A percentile compares a stretch with the other conserved stretches of the same genome.
Conservation (phyloP, 495 filamentous ascomycete species). For the Daldinia loculata region DNA sequence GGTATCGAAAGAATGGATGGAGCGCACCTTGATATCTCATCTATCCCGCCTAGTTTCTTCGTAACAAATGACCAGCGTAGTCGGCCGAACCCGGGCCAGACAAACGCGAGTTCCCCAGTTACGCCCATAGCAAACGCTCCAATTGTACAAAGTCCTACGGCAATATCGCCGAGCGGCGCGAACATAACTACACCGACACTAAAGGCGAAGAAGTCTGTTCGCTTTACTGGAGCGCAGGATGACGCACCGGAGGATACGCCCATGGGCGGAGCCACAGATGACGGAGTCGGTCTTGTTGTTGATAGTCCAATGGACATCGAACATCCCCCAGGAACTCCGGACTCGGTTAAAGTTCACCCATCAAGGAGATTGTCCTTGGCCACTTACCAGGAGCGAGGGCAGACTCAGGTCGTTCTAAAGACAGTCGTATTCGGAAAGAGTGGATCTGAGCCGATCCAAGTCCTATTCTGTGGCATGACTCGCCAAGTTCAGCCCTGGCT, state of each 20-base stretch:
- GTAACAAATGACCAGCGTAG: slow-evolving; percentile 24
- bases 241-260: slow-evolving; percentile 13
- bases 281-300: slow-evolving; percentile 9
- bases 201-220: slow-evolving; percentile 53
- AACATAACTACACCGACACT: neutral
- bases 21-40: slow-evolving; percentile 30
- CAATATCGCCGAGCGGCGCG: slow-evolving; percentile 18
- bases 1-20: slow-evolving; percentile 37
- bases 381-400: slow-evolving; percentile 36
- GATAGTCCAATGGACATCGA: neutral
- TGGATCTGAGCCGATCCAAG: slow-evolving; percentile 28
- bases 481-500: slow-evolving; percentile 46
- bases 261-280: slow-evolving; percentile 16
- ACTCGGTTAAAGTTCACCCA: neutral
- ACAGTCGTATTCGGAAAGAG: slow-evolving; percentile 41
- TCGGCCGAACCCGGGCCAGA: slow-evolving; percentile 11
- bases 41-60: slow-evolving; percentile 41
- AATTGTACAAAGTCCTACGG: slow-evolving; percentile 27
- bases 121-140: neutral
- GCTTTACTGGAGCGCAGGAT: slow-evolving; percentile 47
- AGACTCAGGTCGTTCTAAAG: slow-evolving; percentile 43
- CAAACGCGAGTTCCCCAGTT: slow-evolving; percentile 9
- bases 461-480: slow-evolving; percentile 47
- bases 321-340: neutral
- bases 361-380: slow-evolving; percentile 31